Evolutionary conservation across 2,329 filamentous ascomycete genomes (phyloP), one percentile per base, ranked within the genome.

Genomic region (Elsinoe fawcettii): DNA sequence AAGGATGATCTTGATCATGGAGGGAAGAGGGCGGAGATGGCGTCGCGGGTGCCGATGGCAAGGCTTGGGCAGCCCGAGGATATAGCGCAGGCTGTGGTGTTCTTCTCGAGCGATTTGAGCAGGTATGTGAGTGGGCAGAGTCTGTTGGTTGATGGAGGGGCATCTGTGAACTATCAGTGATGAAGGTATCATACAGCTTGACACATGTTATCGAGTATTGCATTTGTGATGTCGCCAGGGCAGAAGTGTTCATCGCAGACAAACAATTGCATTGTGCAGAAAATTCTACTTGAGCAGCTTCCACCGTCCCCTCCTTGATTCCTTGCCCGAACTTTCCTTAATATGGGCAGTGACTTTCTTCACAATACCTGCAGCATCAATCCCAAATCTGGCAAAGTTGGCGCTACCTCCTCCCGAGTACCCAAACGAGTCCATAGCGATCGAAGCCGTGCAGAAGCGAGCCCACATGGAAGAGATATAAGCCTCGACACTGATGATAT

Each of bases 401-500:
- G 34, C 46, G 14, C 11, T 37, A 12, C 56, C 56, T 11, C 36
- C 18, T 11, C 46, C 56, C n/a, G 46, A 58, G 27, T 58, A 53
- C 12, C 56, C 56, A 25, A 41, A 58, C 7, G 56, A 58, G 16
- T 53, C 36, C 56, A 53, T 58, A 1, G 46, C 46, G 1, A 58
- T 39, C 4, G 46, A 53, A 11, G 55, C 55, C 3, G 55, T 57
- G 27, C 44, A 43, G 32, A 39, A 57, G 14, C 55, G 11, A 2
- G 55, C 55, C 55, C 55, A 57, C 25, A 47, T 51, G 22, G 30
- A 37, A 7, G 55, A 46, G 8, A 57, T 25, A 51, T 51, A 57
- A 5, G 44, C 44, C 36, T 57, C 55, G 18, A 57, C 44, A 18
- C 30, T 39, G 12, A 57, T 51, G 12, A 51, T n/a, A 23, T 57